Conservation (phyloP, 306 rosid genomes). For the Cicer pinnatifidum region DNA sequence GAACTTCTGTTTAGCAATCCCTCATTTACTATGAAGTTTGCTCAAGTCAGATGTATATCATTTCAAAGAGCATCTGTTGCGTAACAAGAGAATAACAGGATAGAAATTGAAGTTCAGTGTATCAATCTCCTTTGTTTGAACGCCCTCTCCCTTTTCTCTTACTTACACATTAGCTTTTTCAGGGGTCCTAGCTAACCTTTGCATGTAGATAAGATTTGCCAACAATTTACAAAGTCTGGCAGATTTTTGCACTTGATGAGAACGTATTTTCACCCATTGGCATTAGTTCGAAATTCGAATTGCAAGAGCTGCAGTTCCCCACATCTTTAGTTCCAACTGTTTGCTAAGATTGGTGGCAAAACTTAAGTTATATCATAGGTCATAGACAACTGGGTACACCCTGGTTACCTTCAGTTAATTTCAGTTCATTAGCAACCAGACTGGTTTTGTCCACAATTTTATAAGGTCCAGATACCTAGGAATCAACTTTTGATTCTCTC, state of each 20-base stretch:
- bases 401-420: not conserved
- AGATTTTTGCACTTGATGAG: not conserved
- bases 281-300: not conserved
- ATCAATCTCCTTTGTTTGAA: not conserved
- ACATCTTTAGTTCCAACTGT: not conserved
- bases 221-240: not conserved
- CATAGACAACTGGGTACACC: not conserved
- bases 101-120: not conserved
- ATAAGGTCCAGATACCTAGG: not conserved
- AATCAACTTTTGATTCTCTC: not conserved
- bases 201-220: not conserved
- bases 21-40: constrained; percentile 14
- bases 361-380: no score
- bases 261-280: not conserved
- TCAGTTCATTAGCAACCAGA: not conserved
- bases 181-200: not conserved
- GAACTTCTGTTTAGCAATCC: not conserved
- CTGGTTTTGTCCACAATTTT: constrained; percentile 8
- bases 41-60: constrained; percentile 12
- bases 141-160: not conserved
- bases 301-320: not conserved
- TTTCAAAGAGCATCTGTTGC: constrained; percentile 8
- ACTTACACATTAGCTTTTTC: not conserved
- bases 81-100: not conserved
- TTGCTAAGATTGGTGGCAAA: not conserved